phyloP scores from a whole-genome alignment of 805 yeast species.

The Trichomonascus vanleenenianus region DNA sequence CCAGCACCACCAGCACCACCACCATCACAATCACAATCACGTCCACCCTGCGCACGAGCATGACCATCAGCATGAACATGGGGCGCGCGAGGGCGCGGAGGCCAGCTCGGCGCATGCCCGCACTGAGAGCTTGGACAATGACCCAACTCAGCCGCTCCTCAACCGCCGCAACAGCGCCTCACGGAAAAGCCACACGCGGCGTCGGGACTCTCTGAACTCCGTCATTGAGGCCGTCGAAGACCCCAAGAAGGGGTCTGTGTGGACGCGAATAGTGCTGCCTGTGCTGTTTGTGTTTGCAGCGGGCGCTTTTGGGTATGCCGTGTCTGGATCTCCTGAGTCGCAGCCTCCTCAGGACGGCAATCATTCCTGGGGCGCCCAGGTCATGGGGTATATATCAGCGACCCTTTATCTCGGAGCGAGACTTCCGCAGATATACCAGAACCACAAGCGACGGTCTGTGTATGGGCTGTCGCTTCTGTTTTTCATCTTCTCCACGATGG shows the following conservation, averaged over 20 bases:
- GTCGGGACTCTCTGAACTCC: constrained; percentile 47
- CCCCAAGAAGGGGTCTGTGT: constrained; percentile 21
- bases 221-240: constrained; percentile 34
- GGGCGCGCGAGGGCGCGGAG: background rate
- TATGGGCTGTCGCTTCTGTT: constrained; percentile 79
- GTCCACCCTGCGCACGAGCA: background rate
- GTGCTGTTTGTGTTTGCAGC: constrained; percentile 52
- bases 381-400: constrained; percentile 67
- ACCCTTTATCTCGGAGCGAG: constrained; percentile 62
- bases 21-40: background rate
- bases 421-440: constrained; percentile 80
- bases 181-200: constrained; percentile 24
- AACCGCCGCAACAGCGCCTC: constrained; percentile 23
- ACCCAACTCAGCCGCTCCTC: constrained; percentile 21
- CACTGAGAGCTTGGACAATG: constrained; percentile 4
- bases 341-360: constrained; percentile 20
- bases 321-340: constrained; percentile 28
- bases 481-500: constrained; percentile 65
- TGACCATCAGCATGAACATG: background rate
- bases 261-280: constrained; percentile 49
- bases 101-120: constrained; percentile 1
- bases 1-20: background rate
- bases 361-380: constrained; percentile 47
- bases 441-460: constrained; percentile 68
- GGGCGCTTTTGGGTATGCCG: constrained; percentile 52